Evolutionary conservation across 2,329 filamentous ascomycete species (phyloP).

Genomic region (Aspergillus neoniger): DNA sequence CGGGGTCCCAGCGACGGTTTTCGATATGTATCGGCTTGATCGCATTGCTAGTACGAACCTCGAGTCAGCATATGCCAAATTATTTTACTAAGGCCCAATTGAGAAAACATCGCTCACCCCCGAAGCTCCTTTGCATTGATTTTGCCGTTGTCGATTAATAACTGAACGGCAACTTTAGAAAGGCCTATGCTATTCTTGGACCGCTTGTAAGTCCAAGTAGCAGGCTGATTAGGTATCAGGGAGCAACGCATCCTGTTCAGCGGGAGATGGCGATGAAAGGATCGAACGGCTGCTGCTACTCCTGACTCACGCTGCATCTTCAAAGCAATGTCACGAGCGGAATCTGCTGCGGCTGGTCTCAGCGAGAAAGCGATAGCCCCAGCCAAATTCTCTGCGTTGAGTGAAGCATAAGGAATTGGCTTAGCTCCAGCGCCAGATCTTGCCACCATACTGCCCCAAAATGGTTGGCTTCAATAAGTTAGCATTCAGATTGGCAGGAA

Average conservation of each 20-base stretch:
- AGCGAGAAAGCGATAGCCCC: conserved; percentile 51
- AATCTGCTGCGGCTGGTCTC: conserved; percentile 36
- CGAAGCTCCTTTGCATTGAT: conserved; percentile 25
- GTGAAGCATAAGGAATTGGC: conserved; percentile 50
- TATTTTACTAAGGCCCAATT: too few relatives aligned
- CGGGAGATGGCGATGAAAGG: conserved; percentile 46
- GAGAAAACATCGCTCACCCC: conserved; percentile 17
- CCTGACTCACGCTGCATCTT: conserved; percentile 49
- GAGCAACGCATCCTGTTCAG: conserved; percentile 28
- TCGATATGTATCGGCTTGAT: conserved; percentile 35
- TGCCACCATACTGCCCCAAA: conserved; percentile 58
- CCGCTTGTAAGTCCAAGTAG: conserved; percentile 30
- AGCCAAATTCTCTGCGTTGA: conserved; percentile 49
- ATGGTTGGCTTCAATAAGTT: conserved; percentile 44
- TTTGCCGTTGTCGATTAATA: conserved; percentile 26
- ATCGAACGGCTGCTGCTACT: conserved; percentile 44
- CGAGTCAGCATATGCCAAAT: background rate
- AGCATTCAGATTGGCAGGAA: background rate
- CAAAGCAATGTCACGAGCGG: conserved; percentile 39
- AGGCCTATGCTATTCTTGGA: conserved; percentile 16
- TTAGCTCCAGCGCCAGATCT: conserved; percentile 52
- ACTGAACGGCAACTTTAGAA: conserved; percentile 28
- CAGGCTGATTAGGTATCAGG: conserved; percentile 28
- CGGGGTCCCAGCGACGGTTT: conserved; percentile 38
- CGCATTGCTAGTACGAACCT: conserved; percentile 21